Evolutionary conservation across 441 rosid species (phyloP), one percentile per base, ranked within the genome.

Genomic region (Mallotus japonicus): DNA sequence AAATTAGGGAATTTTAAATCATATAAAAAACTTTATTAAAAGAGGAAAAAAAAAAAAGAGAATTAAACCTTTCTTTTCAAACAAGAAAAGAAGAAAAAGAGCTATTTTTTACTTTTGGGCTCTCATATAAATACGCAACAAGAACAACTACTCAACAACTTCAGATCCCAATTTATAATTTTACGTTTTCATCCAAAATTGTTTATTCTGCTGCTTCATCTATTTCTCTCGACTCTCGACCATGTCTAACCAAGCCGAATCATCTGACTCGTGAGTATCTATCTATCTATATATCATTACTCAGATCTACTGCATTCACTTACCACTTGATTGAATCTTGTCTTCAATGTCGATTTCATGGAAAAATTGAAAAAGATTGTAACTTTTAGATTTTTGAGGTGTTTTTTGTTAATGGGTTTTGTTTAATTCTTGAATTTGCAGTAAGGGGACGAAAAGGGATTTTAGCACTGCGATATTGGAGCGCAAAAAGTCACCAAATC

Each of bases 401-500:
- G 20, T 9, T 62, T 11, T 70, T 73, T 5, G 24, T 73, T 77
- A 62, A 5, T 67, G 73, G 65, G 44, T 53, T 9, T 47, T 64
- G 4, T 51, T 51, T 6, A 37, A 37, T 37, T 37, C 0, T 67
- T 67, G 59, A 17, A 62, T 70, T 19, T 66, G 37, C 83, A 87
- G 93, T 57, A 92, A 90, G 82, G 93, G 92, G 49, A 68, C 91
- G 54, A 92, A 90, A 84, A 87, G 84, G 75, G 97, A 90, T 72
- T 92, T 89, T 70, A 94, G 94, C 78, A 94, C 94, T 8, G 96
- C 97, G 73, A 92, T 89, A 68, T 81, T 94, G 61, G 99, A 92
- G 87, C 85, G 92, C 69, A 94, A 94, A 91, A 92, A 94, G 85
- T 84, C 94, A 3, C 79, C 94, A 0, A 94, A 94, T 58, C 87